Evolutionary conservation across 1,284 basidiomycete species (phyloP).

Genomic region (Ustilago vetiveriae): DNA sequence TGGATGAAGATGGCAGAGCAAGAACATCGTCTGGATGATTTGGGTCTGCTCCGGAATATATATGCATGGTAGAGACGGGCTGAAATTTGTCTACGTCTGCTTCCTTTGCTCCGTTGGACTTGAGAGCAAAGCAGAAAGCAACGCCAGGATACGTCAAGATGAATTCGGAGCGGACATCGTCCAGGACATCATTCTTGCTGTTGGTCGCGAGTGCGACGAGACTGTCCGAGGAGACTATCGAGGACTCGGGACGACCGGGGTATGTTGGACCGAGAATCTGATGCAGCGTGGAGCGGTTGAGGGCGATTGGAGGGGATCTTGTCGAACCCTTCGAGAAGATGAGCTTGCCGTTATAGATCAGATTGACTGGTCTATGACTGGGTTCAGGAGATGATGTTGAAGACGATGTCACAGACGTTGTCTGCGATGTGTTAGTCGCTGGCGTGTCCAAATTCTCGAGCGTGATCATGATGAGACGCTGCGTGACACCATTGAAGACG

Average conservation of each 20-base stretch:
- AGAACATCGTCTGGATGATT: conserved; percentile 37
- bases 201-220: conserved; percentile 5
- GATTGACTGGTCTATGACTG: conserved; percentile 34
- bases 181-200: not conserved
- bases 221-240: conserved; percentile 4
- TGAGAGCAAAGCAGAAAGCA: conserved; percentile 38
- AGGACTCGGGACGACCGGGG: conserved; percentile 26
- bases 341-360: conserved; percentile 42
- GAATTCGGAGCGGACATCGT: conserved; percentile 21
- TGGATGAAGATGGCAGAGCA: conserved; percentile 6
- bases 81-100: conserved; percentile 40
- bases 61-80: conserved; percentile 40
- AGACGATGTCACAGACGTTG: not conserved
- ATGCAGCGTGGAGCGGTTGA: conserved; percentile 47
- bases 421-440: not conserved
- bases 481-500: conserved; percentile 35
- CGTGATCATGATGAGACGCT: conserved; percentile 45
- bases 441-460: conserved; percentile 33
- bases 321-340: conserved; percentile 22
- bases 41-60: conserved; percentile 37
- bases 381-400: conserved; percentile 6
- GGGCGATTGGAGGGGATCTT: conserved; percentile 11
- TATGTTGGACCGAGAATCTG: conserved; percentile 50
- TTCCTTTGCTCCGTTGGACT: conserved; percentile 9
- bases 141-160: conserved; percentile 45